Percentiles rank a stretch among this genome's conserved stretches.
Evolutionary conservation across 306 rosid species (phyloP).

Genomic region (Cucurbita maxima): DNA sequence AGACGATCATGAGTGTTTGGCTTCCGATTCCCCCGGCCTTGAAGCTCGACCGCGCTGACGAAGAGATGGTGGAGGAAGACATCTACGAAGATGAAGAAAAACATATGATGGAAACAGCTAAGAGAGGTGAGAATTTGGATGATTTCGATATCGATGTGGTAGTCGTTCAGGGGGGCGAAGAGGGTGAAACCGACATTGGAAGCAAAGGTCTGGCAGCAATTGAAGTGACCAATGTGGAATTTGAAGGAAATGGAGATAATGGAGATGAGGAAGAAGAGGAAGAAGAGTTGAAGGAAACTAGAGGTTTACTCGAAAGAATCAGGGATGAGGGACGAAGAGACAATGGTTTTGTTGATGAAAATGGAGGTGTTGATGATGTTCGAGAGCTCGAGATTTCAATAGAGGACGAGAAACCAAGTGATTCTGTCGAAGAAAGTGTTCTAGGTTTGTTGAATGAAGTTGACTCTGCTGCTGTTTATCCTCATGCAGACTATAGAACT

Average conservation of each 20-base stretch:
- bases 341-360: background rate
- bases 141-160: background rate
- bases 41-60: background rate
- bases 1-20: constrained; percentile 41
- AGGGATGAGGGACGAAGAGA: constrained; percentile 35
- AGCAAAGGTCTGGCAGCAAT: background rate
- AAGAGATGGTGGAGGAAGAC: background rate
- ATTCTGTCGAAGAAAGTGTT: background rate
- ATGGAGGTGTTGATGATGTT: background rate
- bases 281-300: constrained; percentile 30
- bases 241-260: constrained; percentile 19
- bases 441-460: background rate
- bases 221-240: constrained; percentile 10
- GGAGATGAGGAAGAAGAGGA: constrained; percentile 21
- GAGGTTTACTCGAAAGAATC: constrained; percentile 24
- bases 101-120: constrained; percentile 1
- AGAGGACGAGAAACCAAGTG: background rate
- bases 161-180: background rate
- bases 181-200: background rate
- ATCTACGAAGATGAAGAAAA: background rate
- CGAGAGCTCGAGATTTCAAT: background rate
- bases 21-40: constrained; percentile 28
- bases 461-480: background rate
- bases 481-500: background rate
- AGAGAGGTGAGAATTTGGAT: constrained; percentile 6